These are phyloP conservation scores for Podospora comata DNA, from an alignment of 495 filamentous ascomycete genomes.

Conservation along the genomic window DNA sequence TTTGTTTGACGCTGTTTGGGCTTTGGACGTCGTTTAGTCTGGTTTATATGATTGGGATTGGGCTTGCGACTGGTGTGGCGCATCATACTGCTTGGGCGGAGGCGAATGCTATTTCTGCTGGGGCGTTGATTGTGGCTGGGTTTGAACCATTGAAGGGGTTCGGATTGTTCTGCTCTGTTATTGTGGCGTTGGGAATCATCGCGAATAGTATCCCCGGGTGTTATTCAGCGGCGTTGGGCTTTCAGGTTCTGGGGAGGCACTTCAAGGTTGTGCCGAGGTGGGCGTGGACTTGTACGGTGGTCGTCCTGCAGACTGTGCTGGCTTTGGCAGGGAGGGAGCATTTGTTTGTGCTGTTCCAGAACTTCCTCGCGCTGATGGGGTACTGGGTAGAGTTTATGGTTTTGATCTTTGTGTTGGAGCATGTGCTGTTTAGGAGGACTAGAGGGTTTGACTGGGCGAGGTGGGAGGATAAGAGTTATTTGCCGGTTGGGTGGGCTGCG, in stretches of 20 bases:
- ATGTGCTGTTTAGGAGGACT: constrained; percentile 56
- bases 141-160: constrained; percentile 61
- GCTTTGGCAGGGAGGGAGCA: constrained; percentile 60
- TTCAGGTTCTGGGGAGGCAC: constrained; percentile 60
- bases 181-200: constrained; percentile 68
- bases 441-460: constrained; percentile 56
- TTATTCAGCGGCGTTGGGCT: constrained; percentile 68
- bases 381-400: constrained; percentile 71
- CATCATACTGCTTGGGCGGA: constrained; percentile 49
- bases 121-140: constrained; percentile 65
- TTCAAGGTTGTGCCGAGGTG: constrained; percentile 57
- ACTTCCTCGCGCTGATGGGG: constrained; percentile 71
- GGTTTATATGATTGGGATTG: constrained; percentile 66
- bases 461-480: constrained; percentile 33
- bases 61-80: constrained; percentile 59
- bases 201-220: constrained; percentile 68
- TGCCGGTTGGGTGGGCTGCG: constrained; percentile 61
- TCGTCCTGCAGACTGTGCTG: constrained; percentile 61
- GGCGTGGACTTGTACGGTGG: constrained; percentile 59
- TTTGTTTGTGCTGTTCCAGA: constrained; percentile 63
- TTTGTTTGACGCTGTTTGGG: constrained; percentile 32
- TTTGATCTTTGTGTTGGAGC: constrained; percentile 60
- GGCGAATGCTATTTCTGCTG: constrained; percentile 58
- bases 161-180: constrained; percentile 68
- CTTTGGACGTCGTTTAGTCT: constrained; percentile 33